A percentile compares a stretch with the other conserved stretches of the same genome.
Evolutionary conservation across 495 filamentous ascomycete species (phyloP).

Genomic region (Evernia prunastri): DNA sequence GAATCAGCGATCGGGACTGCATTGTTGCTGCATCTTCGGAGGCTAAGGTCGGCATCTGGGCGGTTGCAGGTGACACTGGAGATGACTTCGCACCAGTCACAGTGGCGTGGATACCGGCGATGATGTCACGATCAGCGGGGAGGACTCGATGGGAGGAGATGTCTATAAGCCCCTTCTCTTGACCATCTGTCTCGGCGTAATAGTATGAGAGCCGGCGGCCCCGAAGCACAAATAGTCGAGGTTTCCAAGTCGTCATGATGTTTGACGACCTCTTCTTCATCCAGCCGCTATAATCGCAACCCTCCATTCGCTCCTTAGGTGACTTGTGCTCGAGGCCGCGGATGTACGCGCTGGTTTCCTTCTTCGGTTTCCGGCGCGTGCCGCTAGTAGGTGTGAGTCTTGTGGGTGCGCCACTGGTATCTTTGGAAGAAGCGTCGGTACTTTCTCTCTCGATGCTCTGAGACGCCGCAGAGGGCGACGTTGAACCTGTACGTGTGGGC

Average conservation of each 20-base stretch:
- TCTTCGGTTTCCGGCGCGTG: conserved; percentile 68
- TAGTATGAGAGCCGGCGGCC: conserved; percentile 92
- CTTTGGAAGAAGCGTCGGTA: conserved; percentile 55
- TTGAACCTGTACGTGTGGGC: conserved; percentile 72
- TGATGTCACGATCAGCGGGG: conserved; percentile 84
- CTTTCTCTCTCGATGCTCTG: conserved; percentile 72
- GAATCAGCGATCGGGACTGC: conserved; percentile 28
- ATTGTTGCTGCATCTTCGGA: conserved; percentile 33
- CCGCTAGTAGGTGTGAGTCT: conserved; percentile 35
- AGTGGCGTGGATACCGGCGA: conserved; percentile 85
- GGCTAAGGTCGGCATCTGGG: conserved; percentile 50
- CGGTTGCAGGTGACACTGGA: conserved; percentile 62
- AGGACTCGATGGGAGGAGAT: conserved; percentile 95
- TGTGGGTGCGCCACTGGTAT: conserved; percentile 48
- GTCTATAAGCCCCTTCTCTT: conserved; percentile 94
- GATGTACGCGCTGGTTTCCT: conserved; percentile 88
- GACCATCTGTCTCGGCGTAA: conserved; percentile 83
- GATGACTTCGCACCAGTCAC: conserved; percentile 78
- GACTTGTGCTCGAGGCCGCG: conserved; percentile 77
- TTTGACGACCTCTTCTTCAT: conserved; percentile 99
- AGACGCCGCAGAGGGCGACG: conserved; percentile 73
- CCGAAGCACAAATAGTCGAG: conserved; percentile 85
- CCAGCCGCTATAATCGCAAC: conserved; percentile 93
- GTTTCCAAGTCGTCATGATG: conserved; percentile 95
- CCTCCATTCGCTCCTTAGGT: conserved; percentile 75